Base-by-base conservation (phyloP, 805 yeast genomes). In the Isabelozyma gotoi region DNA sequence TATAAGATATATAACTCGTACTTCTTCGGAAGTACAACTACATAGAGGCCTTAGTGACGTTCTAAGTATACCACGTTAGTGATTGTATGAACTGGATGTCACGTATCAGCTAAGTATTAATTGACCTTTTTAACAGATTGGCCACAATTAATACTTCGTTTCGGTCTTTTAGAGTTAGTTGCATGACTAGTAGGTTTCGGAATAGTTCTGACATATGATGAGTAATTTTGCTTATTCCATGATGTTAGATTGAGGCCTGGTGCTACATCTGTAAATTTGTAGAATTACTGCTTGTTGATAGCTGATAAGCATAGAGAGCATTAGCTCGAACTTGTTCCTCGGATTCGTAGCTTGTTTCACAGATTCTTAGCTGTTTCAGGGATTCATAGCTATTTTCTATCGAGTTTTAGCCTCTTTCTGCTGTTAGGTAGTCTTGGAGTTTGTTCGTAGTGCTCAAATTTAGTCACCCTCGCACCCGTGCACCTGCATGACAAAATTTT, bases 111-210 rank as follows among this genome's bases (percentile, higher is more conserved):
- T 82, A 81, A 80, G 82, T 77, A 76, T 66, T 70, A 71, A 65
- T 72, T 82, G 88, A 82, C 87, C 80, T 69, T 75, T 72, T 78
- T 78, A 82, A 82, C 88, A 82, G 81, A 74, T 73, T 66, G 75
- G 87, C 68, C 82, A 82, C 87, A 82, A 76, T 72, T 67, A 72
- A 68, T 73, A 77, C 81, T 82, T 78, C 87, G 87, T 82, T 81
- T 81, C 81, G 83, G 85, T 78, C 78, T 74, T 84, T 82, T 82
- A 82, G 85, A 82, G 65, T 58, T 57, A 15, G 11, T 20, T 68
- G 47, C 29, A 24, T 50, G 60, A 57, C 58, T 53, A 49, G 50
- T 55, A 40, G 39, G 39, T 36, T 36, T 36, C 19, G 19, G 57
- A 52, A 24, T 55, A 66, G 67, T 55, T 68, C 69, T 62, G 63